phyloP scores from a whole-genome alignment of 352 stramenopile genomes.

The Pythium dissimile region DNA sequence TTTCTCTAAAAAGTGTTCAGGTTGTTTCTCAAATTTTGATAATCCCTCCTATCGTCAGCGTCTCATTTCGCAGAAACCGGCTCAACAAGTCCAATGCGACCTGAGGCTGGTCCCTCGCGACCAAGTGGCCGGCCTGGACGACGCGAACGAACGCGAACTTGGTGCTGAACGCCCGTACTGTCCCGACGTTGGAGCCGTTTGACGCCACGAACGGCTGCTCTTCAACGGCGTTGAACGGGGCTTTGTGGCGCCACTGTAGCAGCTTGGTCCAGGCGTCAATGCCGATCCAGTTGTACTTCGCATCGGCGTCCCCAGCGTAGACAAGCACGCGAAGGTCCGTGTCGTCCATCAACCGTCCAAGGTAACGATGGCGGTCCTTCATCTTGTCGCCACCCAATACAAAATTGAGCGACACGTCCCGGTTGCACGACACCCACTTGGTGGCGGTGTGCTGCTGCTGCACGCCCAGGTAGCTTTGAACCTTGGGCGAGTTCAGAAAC shows the following conservation, averaged over 20 bases:
- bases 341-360: slow-evolving; percentile 71
- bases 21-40: no score
- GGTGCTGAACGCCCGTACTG: slow-evolving; percentile 16
- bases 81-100: slow-evolving; percentile 39
- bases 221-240: slow-evolving; percentile 49
- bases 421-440: slow-evolving; percentile 80
- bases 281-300: slow-evolving; percentile 93
- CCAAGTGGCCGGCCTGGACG: slow-evolving; percentile 43
- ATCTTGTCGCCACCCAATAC: slow-evolving; percentile 92
- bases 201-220: slow-evolving; percentile 1
- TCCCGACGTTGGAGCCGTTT: slow-evolving; percentile 9
- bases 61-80: slow-evolving; percentile 27
- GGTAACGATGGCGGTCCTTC: slow-evolving; percentile 83
- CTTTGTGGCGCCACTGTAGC: slow-evolving; percentile 81
- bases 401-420: slow-evolving; percentile 70
- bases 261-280: slow-evolving; percentile 86
- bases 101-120: slow-evolving; percentile 38
- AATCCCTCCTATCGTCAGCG: neutral
- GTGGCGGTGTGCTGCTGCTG: slow-evolving; percentile 3
- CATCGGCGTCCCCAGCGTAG: slow-evolving; percentile 92
- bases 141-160: slow-evolving; percentile 34
- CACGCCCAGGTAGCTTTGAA: slow-evolving; percentile 21
- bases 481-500: slow-evolving; percentile 38
- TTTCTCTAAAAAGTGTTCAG: no score
- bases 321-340: slow-evolving; percentile 62